Percentiles rank a stretch among this genome's conserved stretches.
Conservation (phyloP, 768 basidiomycete genomes). For the Fistulinella prunicolor region DNA sequence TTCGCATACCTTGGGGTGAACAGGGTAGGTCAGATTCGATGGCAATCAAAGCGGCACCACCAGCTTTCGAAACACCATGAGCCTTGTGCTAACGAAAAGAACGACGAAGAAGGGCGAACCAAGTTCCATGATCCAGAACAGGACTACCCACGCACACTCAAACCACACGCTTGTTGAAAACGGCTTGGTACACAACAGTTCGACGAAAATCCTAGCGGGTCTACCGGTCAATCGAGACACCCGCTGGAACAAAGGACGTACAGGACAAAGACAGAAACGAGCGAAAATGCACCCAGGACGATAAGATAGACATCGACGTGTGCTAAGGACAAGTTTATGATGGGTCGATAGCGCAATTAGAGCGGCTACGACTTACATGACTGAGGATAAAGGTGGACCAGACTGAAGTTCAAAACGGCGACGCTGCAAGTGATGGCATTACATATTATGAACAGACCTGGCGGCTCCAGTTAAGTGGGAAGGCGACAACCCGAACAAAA, state of each 20-base stretch:
- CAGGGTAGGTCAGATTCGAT: constrained; percentile 39
- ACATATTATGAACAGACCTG: constrained; percentile 61
- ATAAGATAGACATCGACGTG: constrained; percentile 59
- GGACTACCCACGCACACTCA: constrained; percentile 58
- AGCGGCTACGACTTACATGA: constrained; percentile 37
- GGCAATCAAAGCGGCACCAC: constrained; percentile 48
- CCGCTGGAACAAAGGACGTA: constrained; percentile 30
- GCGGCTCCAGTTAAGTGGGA: constrained; percentile 2
- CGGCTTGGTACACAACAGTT: constrained; percentile 49
- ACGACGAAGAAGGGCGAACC: constrained; percentile 40
- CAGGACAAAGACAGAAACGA: constrained; percentile 59
- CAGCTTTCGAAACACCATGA: constrained; percentile 38
- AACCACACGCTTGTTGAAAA: constrained; percentile 68
- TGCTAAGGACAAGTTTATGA: constrained; percentile 27
- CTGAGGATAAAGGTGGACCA: constrained; percentile 35
- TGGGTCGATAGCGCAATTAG: not conserved
- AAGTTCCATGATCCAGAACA: constrained; percentile 58
- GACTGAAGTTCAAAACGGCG: constrained; percentile 66
- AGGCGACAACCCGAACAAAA: not conserved
- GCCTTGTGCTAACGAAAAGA: not conserved
- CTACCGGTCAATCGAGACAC: not conserved
- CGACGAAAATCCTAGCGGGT: constrained; percentile 50
- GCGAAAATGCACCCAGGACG: constrained; percentile 55
- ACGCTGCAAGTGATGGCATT: constrained; percentile 63
- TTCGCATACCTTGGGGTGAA: constrained; percentile 24